A percentile compares a stretch with the other conserved stretches of the same genome.
These are phyloP conservation scores for Sherardia arvensis DNA, from an alignment of 257 asterid species.

Conservation along the genomic window DNA sequence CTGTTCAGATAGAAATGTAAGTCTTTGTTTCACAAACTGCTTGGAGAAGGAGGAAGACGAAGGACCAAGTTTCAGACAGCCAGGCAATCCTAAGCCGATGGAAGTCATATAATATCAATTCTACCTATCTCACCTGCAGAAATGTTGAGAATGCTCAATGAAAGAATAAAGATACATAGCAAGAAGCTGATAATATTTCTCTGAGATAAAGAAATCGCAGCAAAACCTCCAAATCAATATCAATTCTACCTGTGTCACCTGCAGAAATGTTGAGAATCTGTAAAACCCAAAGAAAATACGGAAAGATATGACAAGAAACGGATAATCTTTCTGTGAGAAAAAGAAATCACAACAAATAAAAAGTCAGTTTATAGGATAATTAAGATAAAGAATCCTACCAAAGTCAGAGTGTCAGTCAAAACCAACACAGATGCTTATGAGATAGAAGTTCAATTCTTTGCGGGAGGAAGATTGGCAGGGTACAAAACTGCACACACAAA, in stretches of 20 bases:
- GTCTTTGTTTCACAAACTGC: background rate
- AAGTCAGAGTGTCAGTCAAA: background rate
- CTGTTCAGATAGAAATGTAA: background rate
- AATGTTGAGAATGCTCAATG: background rate
- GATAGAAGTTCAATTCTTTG: background rate
- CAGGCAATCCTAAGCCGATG: background rate
- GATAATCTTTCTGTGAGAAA: too few species aligned
- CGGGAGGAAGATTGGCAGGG: background rate
- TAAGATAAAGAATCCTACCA: background rate
- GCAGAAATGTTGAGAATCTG: too few species aligned
- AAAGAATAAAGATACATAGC: too few species aligned
- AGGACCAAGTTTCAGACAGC: background rate
- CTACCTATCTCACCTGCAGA: background rate
- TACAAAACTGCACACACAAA: background rate
- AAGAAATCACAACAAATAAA: background rate
- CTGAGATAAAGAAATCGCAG: too few species aligned
- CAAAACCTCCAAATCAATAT: too few species aligned
- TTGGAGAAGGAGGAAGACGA: background rate
- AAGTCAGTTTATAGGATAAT: background rate
- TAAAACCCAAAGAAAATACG: too few species aligned
- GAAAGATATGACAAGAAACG: too few species aligned
- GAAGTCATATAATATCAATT: background rate
- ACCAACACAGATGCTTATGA: background rate
- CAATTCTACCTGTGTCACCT: too few species aligned
- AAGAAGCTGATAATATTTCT: too few species aligned